phyloP scores from a whole-genome alignment of 1,284 basidiomycete genomes.

The Ustilago lituana region DNA sequence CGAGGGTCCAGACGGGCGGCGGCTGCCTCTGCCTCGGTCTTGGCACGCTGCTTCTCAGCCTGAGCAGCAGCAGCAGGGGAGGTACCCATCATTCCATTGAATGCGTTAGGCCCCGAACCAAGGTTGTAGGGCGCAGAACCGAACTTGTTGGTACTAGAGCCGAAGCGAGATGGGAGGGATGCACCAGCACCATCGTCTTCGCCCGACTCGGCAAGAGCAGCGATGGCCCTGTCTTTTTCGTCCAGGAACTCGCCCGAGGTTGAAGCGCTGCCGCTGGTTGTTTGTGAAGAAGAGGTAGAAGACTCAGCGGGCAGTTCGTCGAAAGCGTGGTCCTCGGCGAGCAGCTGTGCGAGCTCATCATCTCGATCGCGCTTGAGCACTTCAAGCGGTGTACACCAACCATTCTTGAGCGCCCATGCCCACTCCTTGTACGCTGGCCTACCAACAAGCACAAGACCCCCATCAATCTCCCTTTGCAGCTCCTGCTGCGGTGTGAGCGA shows the following conservation, averaged over 20 bases:
- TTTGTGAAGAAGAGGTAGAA: background rate
- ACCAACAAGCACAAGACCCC: constrained; percentile 87
- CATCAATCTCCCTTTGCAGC: constrained; percentile 76
- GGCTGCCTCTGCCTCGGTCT: constrained; percentile 44
- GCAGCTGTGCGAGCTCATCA: constrained; percentile 76
- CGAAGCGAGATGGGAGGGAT: constrained; percentile 36
- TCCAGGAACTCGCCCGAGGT: constrained; percentile 40
- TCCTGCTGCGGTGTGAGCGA: constrained; percentile 73
- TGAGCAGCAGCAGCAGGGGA: constrained; percentile 38
- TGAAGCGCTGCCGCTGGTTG: constrained; percentile 14
- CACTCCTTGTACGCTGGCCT: constrained; percentile 94
- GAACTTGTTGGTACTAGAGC: constrained; percentile 12
- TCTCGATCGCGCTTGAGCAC: constrained; percentile 74
- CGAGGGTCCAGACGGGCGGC: constrained; percentile 54
- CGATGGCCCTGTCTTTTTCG: constrained; percentile 38
- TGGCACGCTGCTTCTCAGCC: constrained; percentile 36
- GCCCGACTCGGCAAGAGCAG: constrained; percentile 27
- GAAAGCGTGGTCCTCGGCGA: constrained; percentile 80
- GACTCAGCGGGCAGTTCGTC: constrained; percentile 72
- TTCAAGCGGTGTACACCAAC: constrained; percentile 76
- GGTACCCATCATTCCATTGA: constrained; percentile 32
- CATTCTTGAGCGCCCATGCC: constrained; percentile 82
- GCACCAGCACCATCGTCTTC: constrained; percentile 50
- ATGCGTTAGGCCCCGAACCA: constrained; percentile 35
- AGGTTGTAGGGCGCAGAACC: constrained; percentile 31